These are phyloP conservation scores for Colletotrichum plurivorum DNA, from an alignment of 2,329 filamentous ascomycete genomes.

Conservation along the genomic window DNA sequence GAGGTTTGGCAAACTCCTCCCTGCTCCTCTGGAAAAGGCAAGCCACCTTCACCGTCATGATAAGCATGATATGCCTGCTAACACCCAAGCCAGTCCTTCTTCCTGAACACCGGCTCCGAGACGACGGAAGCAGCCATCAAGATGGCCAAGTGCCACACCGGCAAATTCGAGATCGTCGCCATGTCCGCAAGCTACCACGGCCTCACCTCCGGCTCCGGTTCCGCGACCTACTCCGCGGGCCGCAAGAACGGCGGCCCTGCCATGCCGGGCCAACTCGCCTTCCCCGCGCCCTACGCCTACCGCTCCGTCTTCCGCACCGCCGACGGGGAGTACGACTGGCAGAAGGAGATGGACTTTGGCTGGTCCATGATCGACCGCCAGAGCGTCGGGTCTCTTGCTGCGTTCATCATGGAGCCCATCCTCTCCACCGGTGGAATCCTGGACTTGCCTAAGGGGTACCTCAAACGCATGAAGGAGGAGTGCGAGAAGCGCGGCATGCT, in stretches of 20 bases:
- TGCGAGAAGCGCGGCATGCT: constrained; percentile 70
- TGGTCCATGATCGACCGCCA: constrained; percentile 73
- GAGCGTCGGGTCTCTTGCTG: constrained; percentile 72
- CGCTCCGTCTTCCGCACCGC: constrained; percentile 71
- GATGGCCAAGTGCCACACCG: constrained; percentile 74
- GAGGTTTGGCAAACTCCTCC: constrained; percentile 61
- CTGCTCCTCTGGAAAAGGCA: constrained; percentile 60
- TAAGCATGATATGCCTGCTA: background rate
- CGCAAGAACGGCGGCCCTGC: constrained; percentile 59
- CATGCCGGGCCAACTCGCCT: constrained; percentile 69
- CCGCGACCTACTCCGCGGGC: constrained; percentile 68
- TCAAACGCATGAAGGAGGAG: constrained; percentile 64
- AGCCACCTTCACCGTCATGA: background rate
- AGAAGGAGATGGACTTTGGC: constrained; percentile 73
- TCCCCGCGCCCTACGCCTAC: constrained; percentile 74
- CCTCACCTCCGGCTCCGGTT: constrained; percentile 66
- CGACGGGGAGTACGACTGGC: constrained; percentile 76
- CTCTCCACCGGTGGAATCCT: constrained; percentile 70
- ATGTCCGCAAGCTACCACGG: constrained; percentile 73
- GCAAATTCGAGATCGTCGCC: constrained; percentile 75
- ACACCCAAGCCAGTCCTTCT: constrained; percentile 56
- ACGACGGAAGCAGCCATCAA: constrained; percentile 73
- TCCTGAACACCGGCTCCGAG: constrained; percentile 70
- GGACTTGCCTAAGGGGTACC: constrained; percentile 68
- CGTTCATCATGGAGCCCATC: constrained; percentile 74